phyloP scores from a whole-genome alignment of 2,329 filamentous ascomycete species.

The Penicillium hordei region DNA sequence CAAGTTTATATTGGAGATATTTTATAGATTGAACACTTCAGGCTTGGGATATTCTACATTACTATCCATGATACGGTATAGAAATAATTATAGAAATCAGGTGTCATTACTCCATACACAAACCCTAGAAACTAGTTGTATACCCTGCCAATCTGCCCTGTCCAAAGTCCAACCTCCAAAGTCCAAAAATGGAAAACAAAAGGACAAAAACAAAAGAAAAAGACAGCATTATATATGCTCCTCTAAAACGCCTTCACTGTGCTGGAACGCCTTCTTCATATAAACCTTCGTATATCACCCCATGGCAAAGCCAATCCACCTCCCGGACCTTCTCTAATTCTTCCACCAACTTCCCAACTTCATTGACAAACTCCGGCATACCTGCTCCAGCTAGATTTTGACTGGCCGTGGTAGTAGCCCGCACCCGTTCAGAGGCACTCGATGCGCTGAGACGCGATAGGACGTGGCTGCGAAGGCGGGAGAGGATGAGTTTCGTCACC shows the following conservation, averaged over 20 bases:
- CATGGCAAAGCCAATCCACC: constrained; percentile 61
- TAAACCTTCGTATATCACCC: constrained; percentile 57
- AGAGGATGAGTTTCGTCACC: constrained; percentile 60
- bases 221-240: constrained; percentile 8
- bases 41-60: neutral
- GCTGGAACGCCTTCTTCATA: constrained; percentile 29
- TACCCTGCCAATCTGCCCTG: constrained; percentile 14
- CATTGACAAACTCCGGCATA: constrained; percentile 61
- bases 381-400: constrained; percentile 60
- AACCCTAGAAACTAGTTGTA: neutral
- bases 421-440: constrained; percentile 60
- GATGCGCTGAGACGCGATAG: constrained; percentile 57
- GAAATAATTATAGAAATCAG: neutral
- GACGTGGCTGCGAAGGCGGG: constrained; percentile 58
- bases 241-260: constrained; percentile 16
- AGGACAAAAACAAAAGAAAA: neutral
- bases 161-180: constrained; percentile 1
- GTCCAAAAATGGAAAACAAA: neutral
- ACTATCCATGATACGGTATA: neutral
- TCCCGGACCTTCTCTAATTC: constrained; percentile 56
- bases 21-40: too few relatives aligned
- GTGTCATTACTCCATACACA: neutral
- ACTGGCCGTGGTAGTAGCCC: constrained; percentile 57
- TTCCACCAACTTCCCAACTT: constrained; percentile 61
- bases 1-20: neutral